Evolutionary conservation across 495 filamentous ascomycete species (phyloP), one percentile per base, ranked within the genome.

Genomic region (Penicillium turbatum): DNA sequence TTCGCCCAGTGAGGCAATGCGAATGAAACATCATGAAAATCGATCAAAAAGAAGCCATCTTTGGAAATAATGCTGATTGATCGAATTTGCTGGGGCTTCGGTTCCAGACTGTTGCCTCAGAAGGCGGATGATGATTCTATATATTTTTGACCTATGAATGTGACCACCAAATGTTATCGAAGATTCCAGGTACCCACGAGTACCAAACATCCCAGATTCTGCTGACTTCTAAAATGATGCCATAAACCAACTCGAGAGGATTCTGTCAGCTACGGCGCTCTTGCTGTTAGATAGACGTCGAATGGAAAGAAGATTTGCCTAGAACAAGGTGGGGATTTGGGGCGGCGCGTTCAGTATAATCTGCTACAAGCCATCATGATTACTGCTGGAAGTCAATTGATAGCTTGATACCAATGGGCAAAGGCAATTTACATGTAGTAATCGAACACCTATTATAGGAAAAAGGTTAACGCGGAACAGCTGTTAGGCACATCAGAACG

Each of bases 81-180:
- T 38, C 41, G 2, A 45, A 16, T 27, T 39, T 21, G 24, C 32
- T 38, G 48, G 41, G 31, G 45, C 26, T 11, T 11, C 12, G 15
- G 44, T 56, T 56, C 56, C 35, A 62, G 60, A 45, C 38, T 35
- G 24, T 62, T 35, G 48, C 53, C 60, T 27, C 40, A 27, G 26
- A 42, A 54, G 61, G 58, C 54, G 57, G 27, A 63, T 46, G 47
- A 51, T 54, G 48, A 46, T 47, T 19, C 19, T 26, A 2, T 29
- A 50, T 40, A 19, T 6, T 50, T 40, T 24, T 10, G 31, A 21
- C 26, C 16, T 10, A 27, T 10, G 15, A 4, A 27, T 10, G 42
- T 31, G 17, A 24, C 21, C 21, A 24, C 21, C 11, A 16, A 16
- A 37, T 29, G 17, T 17, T 15, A 3, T 11, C 17, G 13, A 15